Evolutionary conservation across 257 asterid species (phyloP).

Genomic region (Rehmannia glutinosa): DNA sequence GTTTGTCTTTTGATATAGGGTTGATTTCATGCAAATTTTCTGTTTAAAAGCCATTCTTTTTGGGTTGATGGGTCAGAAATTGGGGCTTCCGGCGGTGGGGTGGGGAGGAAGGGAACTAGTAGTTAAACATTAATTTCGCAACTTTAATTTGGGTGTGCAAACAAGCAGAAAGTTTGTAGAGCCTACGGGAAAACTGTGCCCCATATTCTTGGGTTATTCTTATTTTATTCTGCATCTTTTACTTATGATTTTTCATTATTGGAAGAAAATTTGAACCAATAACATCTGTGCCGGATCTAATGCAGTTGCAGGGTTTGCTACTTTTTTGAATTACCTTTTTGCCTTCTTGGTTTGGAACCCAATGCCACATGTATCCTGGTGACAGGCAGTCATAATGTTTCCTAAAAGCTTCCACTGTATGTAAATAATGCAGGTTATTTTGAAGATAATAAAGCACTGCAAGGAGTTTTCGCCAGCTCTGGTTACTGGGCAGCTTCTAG

Average conservation of each 20-base stretch:
- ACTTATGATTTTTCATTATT: not conserved
- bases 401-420: not conserved
- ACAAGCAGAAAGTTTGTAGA: not conserved
- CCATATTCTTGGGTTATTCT: not conserved
- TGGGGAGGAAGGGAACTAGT: not conserved
- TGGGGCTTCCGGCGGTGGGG: too few species aligned
- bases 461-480: conserved; percentile 92
- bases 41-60: not conserved
- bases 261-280: not conserved
- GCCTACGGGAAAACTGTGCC: too few species aligned
- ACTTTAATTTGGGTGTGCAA: not conserved
- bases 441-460: conserved; percentile 95
- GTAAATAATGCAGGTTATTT: conserved; percentile 52
- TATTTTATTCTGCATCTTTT: not conserved
- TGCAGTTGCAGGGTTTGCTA: not conserved
- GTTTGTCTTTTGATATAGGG: not conserved
- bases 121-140: not conserved
- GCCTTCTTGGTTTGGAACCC: not conserved
- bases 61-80: not conserved
- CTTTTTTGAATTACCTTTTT: not conserved
- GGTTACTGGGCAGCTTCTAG: conserved; percentile 95
- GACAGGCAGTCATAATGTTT: not conserved
- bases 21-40: not conserved
- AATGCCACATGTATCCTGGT: not conserved
- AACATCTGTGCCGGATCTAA: not conserved